A percentile compares a stretch with the other conserved stretches of the same genome.
Conservation (phyloP, 1,284 basidiomycete species). For the Heimioporus retisporus region DNA sequence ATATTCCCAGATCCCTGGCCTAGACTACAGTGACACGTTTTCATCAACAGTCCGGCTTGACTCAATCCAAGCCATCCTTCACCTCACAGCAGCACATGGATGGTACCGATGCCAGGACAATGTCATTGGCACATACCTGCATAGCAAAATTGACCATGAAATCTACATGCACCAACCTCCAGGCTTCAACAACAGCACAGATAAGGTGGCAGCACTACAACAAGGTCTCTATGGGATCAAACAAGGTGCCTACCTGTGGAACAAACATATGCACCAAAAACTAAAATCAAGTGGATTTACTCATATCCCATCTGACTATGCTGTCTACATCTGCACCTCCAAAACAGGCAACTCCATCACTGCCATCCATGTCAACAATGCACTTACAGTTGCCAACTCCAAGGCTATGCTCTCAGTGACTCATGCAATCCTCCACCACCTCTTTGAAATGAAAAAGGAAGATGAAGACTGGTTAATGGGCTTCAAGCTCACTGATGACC, state of each 20-base stretch:
- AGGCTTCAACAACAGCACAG: slow-evolving; percentile 13
- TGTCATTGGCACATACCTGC: slow-evolving; percentile 46
- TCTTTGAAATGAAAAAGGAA: slow-evolving; percentile 17
- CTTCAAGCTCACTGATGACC: slow-evolving; percentile 8
- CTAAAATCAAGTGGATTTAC: slow-evolving; percentile 4
- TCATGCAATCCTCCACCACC: neutral
- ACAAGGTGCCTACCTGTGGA: slow-evolving; percentile 21
- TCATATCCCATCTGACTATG: neutral
- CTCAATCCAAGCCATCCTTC: slow-evolving; percentile 41
- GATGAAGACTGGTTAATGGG: slow-evolving; percentile 12
- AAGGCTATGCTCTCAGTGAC: too few species aligned
- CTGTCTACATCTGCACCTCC: slow-evolving; percentile 2
- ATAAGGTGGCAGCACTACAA: neutral
- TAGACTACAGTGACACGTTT: slow-evolving; percentile 52
- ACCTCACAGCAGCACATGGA: slow-evolving; percentile 36
- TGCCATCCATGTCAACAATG: slow-evolving; percentile 20
- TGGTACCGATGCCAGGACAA: slow-evolving; percentile 45
- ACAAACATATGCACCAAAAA: slow-evolving; percentile 18
- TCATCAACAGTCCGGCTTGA: slow-evolving; percentile 44
- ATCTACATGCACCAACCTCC: slow-evolving; percentile 21
- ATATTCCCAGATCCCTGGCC: slow-evolving; percentile 47
- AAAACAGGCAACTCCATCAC: slow-evolving; percentile 1
- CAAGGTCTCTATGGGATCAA: slow-evolving; percentile 16
- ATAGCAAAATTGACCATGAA: slow-evolving; percentile 26
- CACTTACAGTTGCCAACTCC: slow-evolving; percentile 6